A percentile compares a stretch with the other conserved stretches of the same genome.
Conservation (phyloP, 163 green algal genomes). For the Scenedesmus sp. region DNA sequence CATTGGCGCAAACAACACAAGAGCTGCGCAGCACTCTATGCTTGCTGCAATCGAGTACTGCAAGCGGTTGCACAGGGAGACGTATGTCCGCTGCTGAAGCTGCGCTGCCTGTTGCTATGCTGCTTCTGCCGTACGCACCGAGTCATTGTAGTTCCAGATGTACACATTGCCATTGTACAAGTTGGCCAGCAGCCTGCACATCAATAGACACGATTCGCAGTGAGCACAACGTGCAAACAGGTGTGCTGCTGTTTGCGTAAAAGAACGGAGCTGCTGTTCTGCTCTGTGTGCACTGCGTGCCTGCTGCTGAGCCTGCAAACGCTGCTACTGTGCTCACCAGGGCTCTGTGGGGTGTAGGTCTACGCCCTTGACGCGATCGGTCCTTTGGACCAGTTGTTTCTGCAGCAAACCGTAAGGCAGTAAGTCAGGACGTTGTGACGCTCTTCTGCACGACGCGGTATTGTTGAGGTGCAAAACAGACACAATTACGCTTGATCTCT, state of each 20-base stretch:
- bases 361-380: conserved; percentile 98
- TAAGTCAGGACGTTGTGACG: not conserved
- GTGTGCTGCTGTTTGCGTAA: not conserved
- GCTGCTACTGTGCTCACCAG: conserved; percentile 80
- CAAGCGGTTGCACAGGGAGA: not conserved
- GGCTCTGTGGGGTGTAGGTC: conserved; percentile 99
- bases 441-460: too few species aligned
- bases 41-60: not conserved
- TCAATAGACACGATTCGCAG: not conserved
- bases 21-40: not conserved
- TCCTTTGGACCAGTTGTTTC: conserved; percentile 86
- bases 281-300: not conserved
- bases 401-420: conserved; percentile 45
- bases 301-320: not conserved
- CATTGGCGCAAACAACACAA: too few species aligned
- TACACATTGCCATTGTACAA: conserved; percentile 98
- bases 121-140: conserved; percentile 60
- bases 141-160: conserved; percentile 97
- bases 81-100: not conserved
- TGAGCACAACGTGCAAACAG: not conserved
- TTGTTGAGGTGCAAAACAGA: not conserved
- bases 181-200: conserved; percentile 93
- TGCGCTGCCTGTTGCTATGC: not conserved
- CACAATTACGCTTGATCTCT: not conserved
- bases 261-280: not conserved